Base-by-base conservation (phyloP, 2,329 filamentous ascomycete genomes). In the Cercospora sp. region DNA sequence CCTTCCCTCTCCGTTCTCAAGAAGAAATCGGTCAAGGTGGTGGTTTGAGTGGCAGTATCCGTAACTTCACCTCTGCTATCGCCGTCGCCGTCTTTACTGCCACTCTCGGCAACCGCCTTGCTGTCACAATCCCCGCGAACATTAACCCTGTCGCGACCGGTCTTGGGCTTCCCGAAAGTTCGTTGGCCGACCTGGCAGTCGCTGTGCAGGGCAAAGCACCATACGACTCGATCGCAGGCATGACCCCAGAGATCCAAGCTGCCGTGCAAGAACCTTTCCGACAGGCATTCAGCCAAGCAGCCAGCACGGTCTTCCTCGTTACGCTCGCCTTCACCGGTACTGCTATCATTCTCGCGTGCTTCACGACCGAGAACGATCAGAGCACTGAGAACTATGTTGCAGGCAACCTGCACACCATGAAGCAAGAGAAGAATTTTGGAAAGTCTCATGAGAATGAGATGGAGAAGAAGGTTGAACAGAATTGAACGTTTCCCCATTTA, bases 21-120 rank as follows among this genome's bases (percentile, higher is more conserved):
- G 72, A 75, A 55, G 72, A 75, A 60, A 74, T 75, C 18, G 73
- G 73, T 3, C 71, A 73, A 59, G 73, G 69, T 48, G 71, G 71
- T 28, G 73, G 72, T 18, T 67, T 75, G 30, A 69, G 63, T 63
- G 73, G 72, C 16, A 69, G 65, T 48, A 73, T 68, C 10, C 68
- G 73, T 8, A 73, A 73, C 40, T 74, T 73, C 62, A 69, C 71
- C 12, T 72, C 70, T 28, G 71, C 71, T 30, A 71, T 75, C 57
- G 67, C 71, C 6, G 69, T 73, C 7, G 72, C 72, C 2, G 68
- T 75, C 31, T 75, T 72, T 61, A 72, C 69, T 10, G 69, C 73
- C 5, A 70, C 71, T 4, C 69, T 75, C 18, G 72, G 57, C 57
- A 75, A 75, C 53, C 69, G 72, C 5, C 67, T 74, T 12, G 63